phyloP scores from a whole-genome alignment of 176 grass and related monocot species.

The Saccharum officinarum region DNA sequence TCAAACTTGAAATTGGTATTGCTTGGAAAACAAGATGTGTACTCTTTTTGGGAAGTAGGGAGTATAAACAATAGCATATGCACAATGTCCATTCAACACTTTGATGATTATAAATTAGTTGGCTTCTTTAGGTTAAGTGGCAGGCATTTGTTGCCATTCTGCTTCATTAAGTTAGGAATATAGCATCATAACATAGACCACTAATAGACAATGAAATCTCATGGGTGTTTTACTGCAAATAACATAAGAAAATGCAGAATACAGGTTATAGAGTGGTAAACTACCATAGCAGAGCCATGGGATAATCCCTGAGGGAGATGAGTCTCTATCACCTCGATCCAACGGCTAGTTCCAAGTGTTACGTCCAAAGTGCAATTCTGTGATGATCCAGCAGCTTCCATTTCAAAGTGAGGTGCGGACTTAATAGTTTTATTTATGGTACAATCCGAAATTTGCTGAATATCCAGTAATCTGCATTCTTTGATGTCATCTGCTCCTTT shows the following conservation, averaged over 20 bases:
- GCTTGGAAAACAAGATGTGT: not conserved
- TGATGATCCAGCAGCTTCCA: slow-evolving; percentile 42
- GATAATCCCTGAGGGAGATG: slow-evolving; percentile 58
- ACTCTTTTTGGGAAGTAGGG: not conserved
- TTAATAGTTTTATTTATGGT: slow-evolving; percentile 73
- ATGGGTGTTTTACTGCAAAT: not conserved
- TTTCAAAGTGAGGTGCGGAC: slow-evolving; percentile 85
- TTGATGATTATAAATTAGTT: slow-evolving; percentile 16
- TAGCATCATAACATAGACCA: slow-evolving; percentile 12
- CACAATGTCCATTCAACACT: slow-evolving; percentile 2
- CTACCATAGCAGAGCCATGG: slow-evolving; percentile 76
- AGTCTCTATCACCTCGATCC: slow-evolving; percentile 72
- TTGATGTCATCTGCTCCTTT: slow-evolving; percentile 83
- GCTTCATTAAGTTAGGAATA: slow-evolving; percentile 12
- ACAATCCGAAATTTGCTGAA: slow-evolving; percentile 76
- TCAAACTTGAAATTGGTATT: not conserved
- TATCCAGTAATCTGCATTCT: slow-evolving; percentile 83
- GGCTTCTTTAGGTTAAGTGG: slow-evolving; percentile 7
- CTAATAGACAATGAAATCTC: slow-evolving; percentile 13
- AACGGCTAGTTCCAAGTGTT: slow-evolving; percentile 50
- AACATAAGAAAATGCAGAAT: slow-evolving; percentile 15
- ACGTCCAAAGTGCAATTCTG: slow-evolving; percentile 48
- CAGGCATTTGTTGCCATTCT: slow-evolving; percentile 9
- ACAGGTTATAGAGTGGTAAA: slow-evolving; percentile 32
- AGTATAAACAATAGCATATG: slow-evolving; percentile 28